Percentiles rank a stretch among this genome's conserved stretches.
Evolutionary conservation across 2,329 filamentous ascomycete species (phyloP).

Genomic region (Xylariaceae sp.): DNA sequence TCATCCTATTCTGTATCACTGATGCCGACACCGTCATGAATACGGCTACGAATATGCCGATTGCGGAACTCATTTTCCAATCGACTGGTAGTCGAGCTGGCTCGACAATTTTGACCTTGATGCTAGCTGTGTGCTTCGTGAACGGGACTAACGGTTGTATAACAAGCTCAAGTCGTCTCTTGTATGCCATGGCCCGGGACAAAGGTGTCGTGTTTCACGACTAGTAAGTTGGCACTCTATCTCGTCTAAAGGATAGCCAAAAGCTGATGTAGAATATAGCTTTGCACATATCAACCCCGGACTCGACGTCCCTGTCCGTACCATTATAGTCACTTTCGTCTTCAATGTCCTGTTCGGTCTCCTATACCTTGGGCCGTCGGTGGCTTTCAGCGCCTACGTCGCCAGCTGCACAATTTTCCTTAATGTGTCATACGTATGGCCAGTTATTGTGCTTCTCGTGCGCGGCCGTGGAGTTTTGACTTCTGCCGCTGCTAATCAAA

Average conservation of each 20-base stretch:
- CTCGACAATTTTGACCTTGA: slow-evolving; percentile 36
- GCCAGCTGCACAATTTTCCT: slow-evolving; percentile 41
- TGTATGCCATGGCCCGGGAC: slow-evolving; percentile 44
- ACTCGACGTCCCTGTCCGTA: slow-evolving; percentile 38
- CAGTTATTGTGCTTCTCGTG: slow-evolving; percentile 33
- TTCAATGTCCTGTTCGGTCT: slow-evolving; percentile 42
- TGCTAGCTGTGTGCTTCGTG: slow-evolving; percentile 39
- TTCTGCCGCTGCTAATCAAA: too few relatives aligned
- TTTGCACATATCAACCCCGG: slow-evolving; percentile 32
- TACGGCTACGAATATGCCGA: slow-evolving; percentile 39
- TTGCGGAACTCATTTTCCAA: slow-evolving; percentile 41
- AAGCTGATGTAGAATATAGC: slow-evolving; percentile 7
- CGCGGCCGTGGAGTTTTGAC: slow-evolving; percentile 31
- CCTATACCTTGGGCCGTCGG: slow-evolving; percentile 40
- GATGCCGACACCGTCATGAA: slow-evolving; percentile 32
- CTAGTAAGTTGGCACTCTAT: slow-evolving; percentile 18
- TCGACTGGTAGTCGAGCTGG: slow-evolving; percentile 35
- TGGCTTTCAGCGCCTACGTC: slow-evolving; percentile 43
- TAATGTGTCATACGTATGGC: slow-evolving; percentile 41
- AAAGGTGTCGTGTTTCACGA: slow-evolving; percentile 31
- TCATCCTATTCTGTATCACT: slow-evolving; percentile 37
- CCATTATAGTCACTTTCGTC: slow-evolving; percentile 36
- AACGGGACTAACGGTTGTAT: slow-evolving; percentile 41
- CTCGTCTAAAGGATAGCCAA: not conserved
- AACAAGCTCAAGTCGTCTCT: slow-evolving; percentile 37